Evolutionary conservation across 345 rosid species (phyloP), one percentile per base, ranked within the genome.

Genomic region (Raphanus raphanistrum): DNA sequence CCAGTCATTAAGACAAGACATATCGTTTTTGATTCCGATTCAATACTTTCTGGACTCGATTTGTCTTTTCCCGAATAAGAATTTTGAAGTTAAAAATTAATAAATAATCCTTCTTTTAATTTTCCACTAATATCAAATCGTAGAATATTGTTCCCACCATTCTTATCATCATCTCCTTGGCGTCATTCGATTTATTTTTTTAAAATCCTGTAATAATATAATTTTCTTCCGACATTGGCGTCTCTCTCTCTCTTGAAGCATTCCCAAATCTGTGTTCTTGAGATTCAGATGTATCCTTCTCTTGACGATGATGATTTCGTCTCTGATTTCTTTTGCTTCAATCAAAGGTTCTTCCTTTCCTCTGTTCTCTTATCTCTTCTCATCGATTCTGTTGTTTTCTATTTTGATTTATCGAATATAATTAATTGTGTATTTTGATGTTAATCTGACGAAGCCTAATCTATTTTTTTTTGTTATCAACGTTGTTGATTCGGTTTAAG

Each of bases 121-220:
- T 77, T 61, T 43, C 76, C 72, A 78, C 76, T 78, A 78, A 71
- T 63, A 71, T 77, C 81, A 77, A 77, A 71, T 71, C 76, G 66
- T 9, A 48, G 81, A 71, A 71, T 72, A 77, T 65, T 57, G 71
- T 71, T 77, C 52, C 81, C 81, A 71, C 76, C 76, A 78, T 41
- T 71, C 76, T 78, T 78, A 50, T 50, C 55, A 78, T 78, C 76
- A 78, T 78, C 76, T 78, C 72, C 38, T 78, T 58, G 81, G 71
- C 81, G 62, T 77, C 76, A 55, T 25, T 66, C 62, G 2, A 29
- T 43, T 36, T 76, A 61, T 25, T 2, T 17, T 16, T n/a, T 29
- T 8, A 33, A 74, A 15, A 54, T 4, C 31, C n/a, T 8, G 13
- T 2, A 28, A 29, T 76, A 17, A 38, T 32, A 17, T 21, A 21